Evolutionary conservation across 2,329 filamentous ascomycete species (phyloP), one percentile per base, ranked within the genome.

Genomic region (Penicillium sp.): DNA sequence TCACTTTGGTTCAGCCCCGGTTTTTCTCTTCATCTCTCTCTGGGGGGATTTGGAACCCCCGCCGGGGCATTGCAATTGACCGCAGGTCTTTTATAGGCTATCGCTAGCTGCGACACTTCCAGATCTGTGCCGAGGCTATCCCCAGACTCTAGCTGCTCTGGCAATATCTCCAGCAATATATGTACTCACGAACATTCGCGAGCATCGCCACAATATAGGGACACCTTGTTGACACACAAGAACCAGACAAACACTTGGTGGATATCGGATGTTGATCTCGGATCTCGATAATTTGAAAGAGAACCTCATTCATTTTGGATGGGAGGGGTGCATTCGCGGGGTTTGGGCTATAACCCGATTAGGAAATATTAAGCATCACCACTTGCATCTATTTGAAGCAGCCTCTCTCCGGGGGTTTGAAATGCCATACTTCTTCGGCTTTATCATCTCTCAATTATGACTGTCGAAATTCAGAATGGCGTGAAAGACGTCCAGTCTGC

Each of bases 401-500:
- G 22, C 32, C 5, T 34, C 29, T 16, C 38, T 16, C 47, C 21
- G 36, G 22, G 24, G 36, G 8, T 42, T 21, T 36, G 21, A 3
- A n/a, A 16, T 16, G 21, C 24, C 11, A 48, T 41, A 21, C 14
- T 46, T 39, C 1, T 14, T 27, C 34, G 18, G 10, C 5, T 45
- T 13, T 3, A n/a, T 5, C n/a, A 16, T 29, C 14, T 38, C 2
- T 5, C 42, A 13, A 65, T 47, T 21, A 74, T 67, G 66, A 55
- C 52, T 24, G 49, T 59, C 5, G 32, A 32, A 39, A 9, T 22
- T 16, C 32, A 50, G 6, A 39, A 39, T 6, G 36, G 38, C 27
- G 36, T 21, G 3, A 53, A 54, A 21, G 50, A 56, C 39, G 22
- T 46, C 16, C 50, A 50, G 24, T 44, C 50, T 6, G 58, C 63